Evolutionary conservation across 257 asterid genomes (phyloP).

Genomic region (Sherardia arvensis): DNA sequence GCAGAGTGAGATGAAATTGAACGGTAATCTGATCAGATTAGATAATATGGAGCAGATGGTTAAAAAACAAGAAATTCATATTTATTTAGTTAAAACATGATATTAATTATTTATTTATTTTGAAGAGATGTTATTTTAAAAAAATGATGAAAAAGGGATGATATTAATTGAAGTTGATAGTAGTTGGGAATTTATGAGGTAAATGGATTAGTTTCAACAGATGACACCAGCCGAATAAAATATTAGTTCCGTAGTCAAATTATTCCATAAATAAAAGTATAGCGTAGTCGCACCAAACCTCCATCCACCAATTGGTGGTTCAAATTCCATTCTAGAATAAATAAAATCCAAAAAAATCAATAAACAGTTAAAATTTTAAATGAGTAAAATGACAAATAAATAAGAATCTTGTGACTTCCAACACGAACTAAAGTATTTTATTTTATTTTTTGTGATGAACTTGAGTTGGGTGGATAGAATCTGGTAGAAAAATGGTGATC

Average conservation of each 20-base stretch:
- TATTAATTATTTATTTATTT: too few relatives aligned
- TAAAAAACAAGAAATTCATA: too few relatives aligned
- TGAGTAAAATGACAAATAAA: too few relatives aligned
- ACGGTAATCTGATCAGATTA: too few relatives aligned
- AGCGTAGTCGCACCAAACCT: slow-evolving; percentile 2
- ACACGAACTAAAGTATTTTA: not conserved
- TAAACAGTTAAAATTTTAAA: not conserved
- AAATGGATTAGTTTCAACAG: not conserved
- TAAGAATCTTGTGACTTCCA: not conserved
- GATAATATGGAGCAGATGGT: too few relatives aligned
- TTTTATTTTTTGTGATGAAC: too few relatives aligned
- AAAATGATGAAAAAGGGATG: too few relatives aligned
- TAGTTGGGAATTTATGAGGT: not conserved
- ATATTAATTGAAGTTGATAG: not conserved
- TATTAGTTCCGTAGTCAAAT: not conserved
- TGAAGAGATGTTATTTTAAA: too few relatives aligned
- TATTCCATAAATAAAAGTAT: not conserved
- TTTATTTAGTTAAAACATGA: too few relatives aligned
- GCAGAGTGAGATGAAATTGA: too few relatives aligned
- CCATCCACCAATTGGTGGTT: slow-evolving; percentile 5
- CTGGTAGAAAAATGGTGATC: not conserved
- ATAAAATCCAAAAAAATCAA: too few relatives aligned
- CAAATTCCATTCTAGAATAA: too few relatives aligned
- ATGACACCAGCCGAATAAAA: not conserved
- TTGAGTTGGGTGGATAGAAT: not conserved